Base-by-base conservation (phyloP, 169 alveolate genomes). In the Babesia ovis region DNA sequence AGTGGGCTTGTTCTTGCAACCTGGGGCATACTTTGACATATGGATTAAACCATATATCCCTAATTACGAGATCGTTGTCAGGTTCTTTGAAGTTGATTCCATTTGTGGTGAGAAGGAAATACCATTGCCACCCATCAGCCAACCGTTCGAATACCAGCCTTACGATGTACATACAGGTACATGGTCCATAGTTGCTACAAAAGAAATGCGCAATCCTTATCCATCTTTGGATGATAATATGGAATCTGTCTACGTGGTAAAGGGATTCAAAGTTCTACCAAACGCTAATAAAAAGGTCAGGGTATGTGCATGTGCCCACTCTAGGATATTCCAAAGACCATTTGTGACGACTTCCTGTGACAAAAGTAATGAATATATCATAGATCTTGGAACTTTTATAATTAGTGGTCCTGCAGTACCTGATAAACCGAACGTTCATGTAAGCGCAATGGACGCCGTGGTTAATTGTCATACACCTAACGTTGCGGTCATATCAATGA, bases 21-120 rank as follows among this genome's bases (percentile, higher is more conserved):
- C 86, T 16, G 86, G 86, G 2, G 20, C 34, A 2, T 29, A 58
- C 27, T 77, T 77, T 54, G 86, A 77, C 71, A 20, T 77, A 25
- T 77, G 86, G 86, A 56, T 77, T 8, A 41, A 58, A n/a, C 86
- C 86, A 34, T 77, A 68, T 50, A 53, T 68, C 2, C 86, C 86
- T 23, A 57, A 32, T 22, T 77, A 77, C 50, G 51, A 42, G 20
- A 22, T 77, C 12, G 4, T 1, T 25, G 31, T 77, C 23, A 68
- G 31, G 35, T 67, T 77, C 35, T 1, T n/a, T 29, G 67, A 60
- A 2, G 8, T 20, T 23, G 12, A 31, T 35, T 11, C 35, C 18
- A 29, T 14, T 3, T 76, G 85, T 43, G 81, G 81, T 1, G 58
- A 37, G 1, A 3, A n/a, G 31, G 45, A 27, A 18, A 22, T 32